phyloP scores from a whole-genome alignment of 2,329 filamentous ascomycete genomes.

The Madurella fahalii region DNA sequence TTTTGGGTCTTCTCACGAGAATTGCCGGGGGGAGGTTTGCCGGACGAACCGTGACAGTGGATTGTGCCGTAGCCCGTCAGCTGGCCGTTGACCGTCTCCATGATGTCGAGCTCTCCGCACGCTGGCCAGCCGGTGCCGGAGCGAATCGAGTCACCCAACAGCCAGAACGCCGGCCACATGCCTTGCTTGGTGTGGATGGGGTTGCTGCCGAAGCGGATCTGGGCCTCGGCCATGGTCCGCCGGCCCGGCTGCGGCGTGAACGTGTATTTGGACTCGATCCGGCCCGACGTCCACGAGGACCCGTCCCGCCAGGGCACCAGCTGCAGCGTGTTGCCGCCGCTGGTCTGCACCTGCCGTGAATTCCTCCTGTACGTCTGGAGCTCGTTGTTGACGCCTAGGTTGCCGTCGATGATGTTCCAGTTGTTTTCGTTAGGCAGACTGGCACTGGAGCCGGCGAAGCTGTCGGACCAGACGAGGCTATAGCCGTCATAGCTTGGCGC shows the following conservation, averaged over 20 bases:
- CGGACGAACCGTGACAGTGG: slow-evolving; percentile 41
- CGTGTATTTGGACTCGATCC: slow-evolving; percentile 44
- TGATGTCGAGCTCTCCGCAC: slow-evolving; percentile 49
- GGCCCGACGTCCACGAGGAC: slow-evolving; percentile 45
- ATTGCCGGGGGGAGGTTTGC: background rate
- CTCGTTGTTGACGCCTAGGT: slow-evolving; percentile 48
- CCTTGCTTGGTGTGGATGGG: slow-evolving; percentile 40
- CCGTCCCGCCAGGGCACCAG: slow-evolving; percentile 43
- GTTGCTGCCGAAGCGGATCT: slow-evolving; percentile 43
- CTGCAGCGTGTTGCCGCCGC: slow-evolving; percentile 48
- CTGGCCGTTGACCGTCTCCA: slow-evolving; percentile 46
- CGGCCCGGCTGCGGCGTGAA: slow-evolving; percentile 42
- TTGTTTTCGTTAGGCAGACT: slow-evolving; percentile 33
- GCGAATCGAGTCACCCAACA: slow-evolving; percentile 45
- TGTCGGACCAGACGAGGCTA: slow-evolving; percentile 43
- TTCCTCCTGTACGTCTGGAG: slow-evolving; percentile 44
- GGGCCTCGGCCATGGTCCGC: slow-evolving; percentile 41
- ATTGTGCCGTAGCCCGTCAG: slow-evolving; percentile 44
- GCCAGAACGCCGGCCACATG: slow-evolving; percentile 53
- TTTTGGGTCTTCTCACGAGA: background rate
- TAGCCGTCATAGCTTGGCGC: slow-evolving; percentile 40
- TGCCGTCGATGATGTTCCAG: slow-evolving; percentile 45
- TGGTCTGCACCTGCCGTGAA: slow-evolving; percentile 46
- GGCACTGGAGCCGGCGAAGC: slow-evolving; percentile 40
- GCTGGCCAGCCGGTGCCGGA: slow-evolving; percentile 44